Evolutionary conservation across 768 basidiomycete species (phyloP).

Genomic region (Pulveroboletus sp.): DNA sequence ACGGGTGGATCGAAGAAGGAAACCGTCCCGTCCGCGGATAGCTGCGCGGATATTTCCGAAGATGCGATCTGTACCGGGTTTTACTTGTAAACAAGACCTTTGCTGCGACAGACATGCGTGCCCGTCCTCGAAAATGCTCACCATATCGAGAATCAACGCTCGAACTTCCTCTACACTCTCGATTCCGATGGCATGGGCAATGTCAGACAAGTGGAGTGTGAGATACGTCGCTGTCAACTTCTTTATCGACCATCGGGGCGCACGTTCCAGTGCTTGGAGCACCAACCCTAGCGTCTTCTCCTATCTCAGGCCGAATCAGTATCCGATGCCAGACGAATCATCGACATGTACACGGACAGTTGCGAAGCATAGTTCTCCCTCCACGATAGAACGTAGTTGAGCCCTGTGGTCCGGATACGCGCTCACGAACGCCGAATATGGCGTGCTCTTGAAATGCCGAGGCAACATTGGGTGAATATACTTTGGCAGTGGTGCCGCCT

Average conservation of each 20-base stretch:
- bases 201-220: slow-evolving; percentile 69
- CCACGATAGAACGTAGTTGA: slow-evolving; percentile 41
- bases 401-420: slow-evolving; percentile 57
- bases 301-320: slow-evolving; percentile 30
- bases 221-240: slow-evolving; percentile 81
- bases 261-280: slow-evolving; percentile 57
- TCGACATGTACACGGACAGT: slow-evolving; percentile 36
- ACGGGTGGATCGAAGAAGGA: slow-evolving; percentile 64
- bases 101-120: background rate
- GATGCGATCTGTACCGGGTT: slow-evolving; percentile 54
- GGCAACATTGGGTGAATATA: slow-evolving; percentile 59
- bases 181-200: slow-evolving; percentile 45
- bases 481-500: slow-evolving; percentile 55
- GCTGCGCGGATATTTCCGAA: slow-evolving; percentile 62
- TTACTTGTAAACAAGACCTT: slow-evolving; percentile 1
- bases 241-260: slow-evolving; percentile 74
- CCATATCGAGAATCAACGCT: slow-evolving; percentile 68
- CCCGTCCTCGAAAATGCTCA: slow-evolving; percentile 26
- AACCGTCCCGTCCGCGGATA: slow-evolving; percentile 66
- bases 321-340: background rate
- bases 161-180: slow-evolving; percentile 52
- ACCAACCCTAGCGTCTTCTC: slow-evolving; percentile 74
- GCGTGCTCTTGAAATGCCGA: slow-evolving; percentile 61
- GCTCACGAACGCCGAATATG: slow-evolving; percentile 59
- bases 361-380: slow-evolving; percentile 53